Percentiles rank a stretch among this genome's conserved stretches.
Conservation (phyloP, 768 basidiomycete genomes). For the Leccinum broughii region DNA sequence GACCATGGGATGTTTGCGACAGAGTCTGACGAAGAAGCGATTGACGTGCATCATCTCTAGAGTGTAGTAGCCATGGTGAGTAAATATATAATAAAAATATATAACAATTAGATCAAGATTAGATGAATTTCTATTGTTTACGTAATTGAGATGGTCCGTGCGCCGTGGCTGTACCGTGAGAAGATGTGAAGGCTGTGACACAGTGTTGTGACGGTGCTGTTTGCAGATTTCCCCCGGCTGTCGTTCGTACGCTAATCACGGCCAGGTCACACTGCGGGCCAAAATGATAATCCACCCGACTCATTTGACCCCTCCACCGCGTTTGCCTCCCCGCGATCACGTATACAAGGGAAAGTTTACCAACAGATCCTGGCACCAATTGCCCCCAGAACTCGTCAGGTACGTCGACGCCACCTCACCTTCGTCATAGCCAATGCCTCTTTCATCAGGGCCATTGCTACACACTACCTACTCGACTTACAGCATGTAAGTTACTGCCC, state of each 20-base stretch:
- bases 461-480: conserved; percentile 55
- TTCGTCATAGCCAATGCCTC: neutral
- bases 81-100: neutral
- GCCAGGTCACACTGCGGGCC: conserved; percentile 38
- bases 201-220: conserved; percentile 27
- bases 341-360: conserved; percentile 60
- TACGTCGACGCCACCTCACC: conserved; percentile 39
- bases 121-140: neutral
- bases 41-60: conserved; percentile 1
- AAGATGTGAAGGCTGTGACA: conserved; percentile 30
- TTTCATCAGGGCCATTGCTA: conserved; percentile 33
- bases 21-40: conserved; percentile 6
- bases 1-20: conserved; percentile 17
- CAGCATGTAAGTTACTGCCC: conserved; percentile 48
- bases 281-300: conserved; percentile 33
- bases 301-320: conserved; percentile 18
- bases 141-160: conserved; percentile 29
- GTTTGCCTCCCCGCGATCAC: conserved; percentile 28
- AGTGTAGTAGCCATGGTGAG: conserved; percentile 10
- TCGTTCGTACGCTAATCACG: conserved; percentile 39
- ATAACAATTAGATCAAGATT: conserved; percentile 11
- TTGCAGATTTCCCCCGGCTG: conserved; percentile 35
- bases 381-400: conserved; percentile 63
- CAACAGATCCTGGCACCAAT: conserved; percentile 59
- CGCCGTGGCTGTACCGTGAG: conserved; percentile 26